phyloP scores from a whole-genome alignment of 805 yeast species.

The Diddensiella santjacobensis region DNA sequence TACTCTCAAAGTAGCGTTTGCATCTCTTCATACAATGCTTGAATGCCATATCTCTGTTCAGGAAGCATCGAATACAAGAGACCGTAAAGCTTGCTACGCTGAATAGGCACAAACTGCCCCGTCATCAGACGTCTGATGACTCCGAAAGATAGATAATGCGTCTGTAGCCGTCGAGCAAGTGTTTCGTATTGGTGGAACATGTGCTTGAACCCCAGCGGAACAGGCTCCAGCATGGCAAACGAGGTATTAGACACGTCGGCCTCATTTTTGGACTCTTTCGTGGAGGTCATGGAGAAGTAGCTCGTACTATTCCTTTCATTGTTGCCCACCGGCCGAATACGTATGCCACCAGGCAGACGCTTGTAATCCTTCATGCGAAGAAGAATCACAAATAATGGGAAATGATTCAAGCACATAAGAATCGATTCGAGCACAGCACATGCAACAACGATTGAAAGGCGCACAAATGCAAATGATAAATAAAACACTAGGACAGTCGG shows the following conservation, averaged over 20 bases:
- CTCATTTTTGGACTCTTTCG: no score
- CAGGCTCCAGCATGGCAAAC: slow-evolving; percentile 36
- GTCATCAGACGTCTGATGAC: slow-evolving; percentile 41
- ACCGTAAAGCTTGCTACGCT: slow-evolving; percentile 47
- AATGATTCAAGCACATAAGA: slow-evolving; percentile 68
- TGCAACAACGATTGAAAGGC: slow-evolving; percentile 48
- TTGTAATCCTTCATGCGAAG: slow-evolving; percentile 76
- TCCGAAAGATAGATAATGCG: slow-evolving; percentile 41
- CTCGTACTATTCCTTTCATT: not conserved
- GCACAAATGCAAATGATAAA: slow-evolving; percentile 58
- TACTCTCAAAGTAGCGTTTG: not conserved
- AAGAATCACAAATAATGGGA: slow-evolving; percentile 80
- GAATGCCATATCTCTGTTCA: slow-evolving; percentile 31
- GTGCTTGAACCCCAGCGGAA: slow-evolving; percentile 42
- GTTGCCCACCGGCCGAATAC: slow-evolving; percentile 23
- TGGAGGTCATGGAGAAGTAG: no score
- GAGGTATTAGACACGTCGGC: not conserved
- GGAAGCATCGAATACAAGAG: slow-evolving; percentile 54
- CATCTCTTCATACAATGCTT: slow-evolving; percentile 15
- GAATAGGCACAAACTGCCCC: slow-evolving; percentile 48
- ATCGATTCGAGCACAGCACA: slow-evolving; percentile 54
- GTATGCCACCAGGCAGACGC: slow-evolving; percentile 60
- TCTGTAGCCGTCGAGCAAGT: slow-evolving; percentile 39
- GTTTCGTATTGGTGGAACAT: slow-evolving; percentile 49
- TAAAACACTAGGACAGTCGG: slow-evolving; percentile 91